These are phyloP conservation scores for Colletotrichum orbiculare DNA, from an alignment of 2,329 filamentous ascomycete species.

Conservation along the genomic window DNA sequence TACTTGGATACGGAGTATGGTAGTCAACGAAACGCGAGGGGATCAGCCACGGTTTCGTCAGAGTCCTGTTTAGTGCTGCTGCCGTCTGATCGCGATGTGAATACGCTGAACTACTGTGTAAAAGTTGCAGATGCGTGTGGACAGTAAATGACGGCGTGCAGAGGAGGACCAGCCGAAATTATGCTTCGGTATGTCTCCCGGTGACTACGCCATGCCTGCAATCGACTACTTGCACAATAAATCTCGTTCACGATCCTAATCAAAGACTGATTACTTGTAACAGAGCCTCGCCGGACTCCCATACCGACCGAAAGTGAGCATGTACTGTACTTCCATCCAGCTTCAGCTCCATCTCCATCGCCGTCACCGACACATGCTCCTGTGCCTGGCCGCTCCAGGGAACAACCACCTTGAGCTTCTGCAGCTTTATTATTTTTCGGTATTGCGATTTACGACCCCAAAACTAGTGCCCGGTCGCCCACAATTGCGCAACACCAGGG, in stretches of 20 bases:
- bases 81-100: constrained; percentile 1
- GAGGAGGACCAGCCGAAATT: not conserved
- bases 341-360: not conserved
- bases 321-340: not conserved
- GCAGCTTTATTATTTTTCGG: not conserved
- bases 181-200: not conserved
- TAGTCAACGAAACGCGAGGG: too few species aligned
- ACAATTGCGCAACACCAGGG: constrained; percentile 33
- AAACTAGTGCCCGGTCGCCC: constrained; percentile 23
- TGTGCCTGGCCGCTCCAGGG: constrained; percentile 24
- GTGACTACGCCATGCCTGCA: too few species aligned
- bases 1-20: too few species aligned
- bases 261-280: too few species aligned
- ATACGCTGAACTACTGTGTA: too few species aligned
- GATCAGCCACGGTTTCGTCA: not conserved
- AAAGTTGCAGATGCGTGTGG: too few species aligned
- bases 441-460: constrained; percentile 1
- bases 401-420: constrained; percentile 17
- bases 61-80: not conserved
- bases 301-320: not conserved
- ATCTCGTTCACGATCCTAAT: too few species aligned
- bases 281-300: too few species aligned
- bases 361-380: not conserved
- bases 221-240: too few species aligned
- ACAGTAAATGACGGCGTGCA: too few species aligned